phyloP scores from a whole-genome alignment of 768 basidiomycete genomes.

The Chlorophyllum brunneum region DNA sequence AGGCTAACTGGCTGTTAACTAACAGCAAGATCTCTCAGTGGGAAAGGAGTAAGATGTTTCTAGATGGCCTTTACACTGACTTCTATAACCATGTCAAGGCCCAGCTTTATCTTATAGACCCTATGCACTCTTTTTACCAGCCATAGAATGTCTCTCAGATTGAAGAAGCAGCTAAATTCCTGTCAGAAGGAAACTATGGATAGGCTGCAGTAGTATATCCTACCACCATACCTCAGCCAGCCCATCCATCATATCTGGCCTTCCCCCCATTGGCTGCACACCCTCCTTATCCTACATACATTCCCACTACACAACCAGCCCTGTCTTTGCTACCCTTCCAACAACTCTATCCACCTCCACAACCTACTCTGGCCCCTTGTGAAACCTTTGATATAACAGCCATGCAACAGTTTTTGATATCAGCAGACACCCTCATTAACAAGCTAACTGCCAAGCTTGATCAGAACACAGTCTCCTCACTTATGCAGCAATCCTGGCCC shows the following conservation, averaged over 20 bases:
- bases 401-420: neutral
- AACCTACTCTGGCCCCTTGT: neutral
- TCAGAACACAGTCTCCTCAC: too few relatives aligned
- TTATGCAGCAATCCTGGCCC: neutral
- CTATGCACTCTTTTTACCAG: slow-evolving; percentile 12
- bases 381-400: neutral
- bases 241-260: neutral
- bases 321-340: neutral
- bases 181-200: neutral
- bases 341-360: neutral
- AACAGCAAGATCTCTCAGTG: neutral
- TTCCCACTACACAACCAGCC: neutral
- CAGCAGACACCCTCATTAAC: too few relatives aligned
- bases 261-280: neutral
- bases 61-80: slow-evolving; percentile 11
- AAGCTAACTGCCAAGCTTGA: too few relatives aligned
- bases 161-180: slow-evolving; percentile 3
- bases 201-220: neutral
- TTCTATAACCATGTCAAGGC: slow-evolving; percentile 2
- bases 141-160: slow-evolving; percentile 11
- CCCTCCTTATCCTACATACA: neutral
- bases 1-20: neutral
- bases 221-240: neutral
- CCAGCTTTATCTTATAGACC: neutral
- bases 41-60: slow-evolving; percentile 5